Conservation (phyloP, 129 eudicot genomes). For the Escallonia rubra region DNA sequence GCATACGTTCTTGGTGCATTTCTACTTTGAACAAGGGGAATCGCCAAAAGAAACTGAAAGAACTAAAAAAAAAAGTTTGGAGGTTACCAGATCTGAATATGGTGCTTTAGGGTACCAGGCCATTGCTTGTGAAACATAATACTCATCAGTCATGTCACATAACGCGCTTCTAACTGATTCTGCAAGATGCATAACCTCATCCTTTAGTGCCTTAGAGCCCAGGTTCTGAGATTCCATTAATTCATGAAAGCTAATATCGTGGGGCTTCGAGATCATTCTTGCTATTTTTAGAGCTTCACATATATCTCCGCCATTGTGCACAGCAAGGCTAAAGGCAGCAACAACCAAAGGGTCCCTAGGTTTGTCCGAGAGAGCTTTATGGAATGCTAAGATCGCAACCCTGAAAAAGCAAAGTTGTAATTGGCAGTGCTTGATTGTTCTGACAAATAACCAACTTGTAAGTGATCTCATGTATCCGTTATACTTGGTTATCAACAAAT, state of each 20-base stretch:
- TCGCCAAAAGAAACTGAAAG: not conserved
- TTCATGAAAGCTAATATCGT: constrained; percentile 43
- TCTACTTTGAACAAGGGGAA: too few species aligned
- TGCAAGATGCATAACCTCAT: constrained; percentile 54
- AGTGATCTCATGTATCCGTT: not conserved
- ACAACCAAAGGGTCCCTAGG: constrained; percentile 70
- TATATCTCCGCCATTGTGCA: constrained; percentile 81
- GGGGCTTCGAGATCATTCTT: constrained; percentile 36
- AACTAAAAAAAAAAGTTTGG: not conserved
- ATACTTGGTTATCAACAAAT: too few species aligned
- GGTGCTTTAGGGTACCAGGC: constrained; percentile 68
- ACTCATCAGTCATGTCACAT: constrained; percentile 53
- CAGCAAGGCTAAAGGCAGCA: constrained; percentile 75
- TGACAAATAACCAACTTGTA: not conserved
- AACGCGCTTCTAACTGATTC: constrained; percentile 48
- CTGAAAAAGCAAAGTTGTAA: constrained; percentile 29
- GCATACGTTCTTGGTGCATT: too few species aligned
- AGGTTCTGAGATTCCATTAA: constrained; percentile 43
- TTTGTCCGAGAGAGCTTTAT: constrained; percentile 54
- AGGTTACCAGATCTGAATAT: constrained; percentile 64
- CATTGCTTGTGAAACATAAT: constrained; percentile 70
- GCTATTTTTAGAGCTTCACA: constrained; percentile 69
- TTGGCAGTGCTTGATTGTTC: too few species aligned
- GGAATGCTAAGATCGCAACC: constrained; percentile 80
- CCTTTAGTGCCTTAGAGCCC: constrained; percentile 26